Percentiles rank a stretch among this genome's conserved stretches.
Conservation (phyloP, 257 asterid genomes). For the Paraleonurus japonicus region DNA sequence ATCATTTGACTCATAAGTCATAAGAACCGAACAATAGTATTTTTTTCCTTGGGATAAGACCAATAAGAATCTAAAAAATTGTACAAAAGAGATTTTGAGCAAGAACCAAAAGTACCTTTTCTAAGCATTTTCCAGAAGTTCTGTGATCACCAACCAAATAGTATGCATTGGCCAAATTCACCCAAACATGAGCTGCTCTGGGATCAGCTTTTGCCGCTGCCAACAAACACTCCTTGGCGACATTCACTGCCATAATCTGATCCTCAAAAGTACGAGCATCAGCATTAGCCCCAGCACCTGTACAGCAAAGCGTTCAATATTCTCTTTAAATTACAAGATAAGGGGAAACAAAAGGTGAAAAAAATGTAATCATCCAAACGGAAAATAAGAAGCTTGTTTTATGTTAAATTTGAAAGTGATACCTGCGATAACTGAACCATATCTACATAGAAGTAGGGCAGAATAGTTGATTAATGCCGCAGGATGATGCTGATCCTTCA, state of each 20-base stretch:
- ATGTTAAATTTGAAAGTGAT: conserved; percentile 11
- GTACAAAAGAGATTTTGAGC: not conserved
- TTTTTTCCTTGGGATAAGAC: not conserved
- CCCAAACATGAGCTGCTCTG: conserved; percentile 87
- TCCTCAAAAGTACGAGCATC: conserved; percentile 51
- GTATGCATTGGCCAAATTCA: conserved; percentile 88
- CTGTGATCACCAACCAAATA: conserved; percentile 78
- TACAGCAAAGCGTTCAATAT: conserved; percentile 6
- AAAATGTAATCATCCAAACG: not conserved
- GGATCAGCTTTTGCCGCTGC: conserved; percentile 86
- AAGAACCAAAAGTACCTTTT: conserved; percentile 53
- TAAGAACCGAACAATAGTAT: not conserved
- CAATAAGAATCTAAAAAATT: not conserved
- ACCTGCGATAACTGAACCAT: conserved; percentile 85
- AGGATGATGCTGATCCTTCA: conserved; percentile 95
- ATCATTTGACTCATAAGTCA: not conserved
- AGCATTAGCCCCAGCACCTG: conserved; percentile 83
- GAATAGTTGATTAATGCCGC: conserved; percentile 87
- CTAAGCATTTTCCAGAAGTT: conserved; percentile 88
- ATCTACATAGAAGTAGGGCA: conserved; percentile 72
- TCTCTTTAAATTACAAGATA: conserved; percentile 1
- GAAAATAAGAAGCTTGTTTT: not conserved
- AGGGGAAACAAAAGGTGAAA: not conserved
- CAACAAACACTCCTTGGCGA: conserved; percentile 91
- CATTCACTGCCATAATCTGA: conserved; percentile 54